Evolutionary conservation across 306 rosid genomes (phyloP).

Genomic region (Sicyos baderoa): DNA sequence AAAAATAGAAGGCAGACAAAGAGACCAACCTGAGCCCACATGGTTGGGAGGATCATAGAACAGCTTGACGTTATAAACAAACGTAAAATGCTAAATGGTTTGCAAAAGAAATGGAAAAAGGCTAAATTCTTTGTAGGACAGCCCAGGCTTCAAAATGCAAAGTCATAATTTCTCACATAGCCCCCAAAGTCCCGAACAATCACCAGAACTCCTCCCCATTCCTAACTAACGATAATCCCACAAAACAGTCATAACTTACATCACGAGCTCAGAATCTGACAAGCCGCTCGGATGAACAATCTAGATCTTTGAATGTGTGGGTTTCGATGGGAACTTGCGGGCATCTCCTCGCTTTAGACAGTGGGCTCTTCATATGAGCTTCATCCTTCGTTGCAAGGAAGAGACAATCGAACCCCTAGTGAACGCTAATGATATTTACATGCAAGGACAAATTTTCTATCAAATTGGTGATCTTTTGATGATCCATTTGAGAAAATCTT

Average conservation of each 20-base stretch:
- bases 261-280: no score
- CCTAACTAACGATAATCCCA: background rate
- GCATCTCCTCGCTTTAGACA: no score
- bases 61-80: background rate
- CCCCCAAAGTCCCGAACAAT: background rate
- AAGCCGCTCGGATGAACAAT: no score
- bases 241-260: background rate
- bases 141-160: background rate
- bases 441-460: no score
- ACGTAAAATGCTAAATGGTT: background rate
- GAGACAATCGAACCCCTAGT: no score
- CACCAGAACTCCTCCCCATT: background rate
- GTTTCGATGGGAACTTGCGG: no score
- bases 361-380: no score
- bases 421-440: no score
- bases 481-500: no score
- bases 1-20: background rate
- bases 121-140: background rate
- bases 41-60: background rate
- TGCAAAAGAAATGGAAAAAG: background rate
- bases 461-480: no score
- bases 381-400: no score
- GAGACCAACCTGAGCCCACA: constrained; percentile 8
- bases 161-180: background rate
- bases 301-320: no score